These are phyloP conservation scores for Parasitella parasitica DNA, from an alignment of 371 early-diverging fungal genomes.

Conservation along the genomic window DNA sequence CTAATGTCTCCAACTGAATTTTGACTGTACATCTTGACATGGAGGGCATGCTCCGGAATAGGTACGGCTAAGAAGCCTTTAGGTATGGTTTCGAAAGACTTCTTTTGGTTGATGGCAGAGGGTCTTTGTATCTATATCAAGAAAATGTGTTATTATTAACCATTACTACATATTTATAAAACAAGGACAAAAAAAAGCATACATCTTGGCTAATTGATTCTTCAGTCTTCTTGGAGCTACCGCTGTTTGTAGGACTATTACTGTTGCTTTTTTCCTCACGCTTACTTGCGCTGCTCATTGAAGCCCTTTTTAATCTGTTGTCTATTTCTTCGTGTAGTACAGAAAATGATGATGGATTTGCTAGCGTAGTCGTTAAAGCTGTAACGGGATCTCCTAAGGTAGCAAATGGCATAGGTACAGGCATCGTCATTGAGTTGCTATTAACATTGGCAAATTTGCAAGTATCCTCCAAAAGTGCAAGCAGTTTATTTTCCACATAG, in stretches of 20 bases:
- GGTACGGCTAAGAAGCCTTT: constrained; percentile 38
- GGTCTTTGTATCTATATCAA: neutral
- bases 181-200: neutral
- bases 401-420: constrained; percentile 12
- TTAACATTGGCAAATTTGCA: constrained; percentile 35
- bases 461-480: constrained; percentile 35
- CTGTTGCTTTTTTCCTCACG: neutral
- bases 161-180: too few species aligned
- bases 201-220: neutral
- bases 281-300: neutral
- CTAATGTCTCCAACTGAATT: constrained; percentile 24
- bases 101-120: constrained; percentile 4
- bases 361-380: neutral
- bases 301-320: constrained; percentile 4
- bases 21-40: constrained; percentile 40
- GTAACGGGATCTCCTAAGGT: neutral
- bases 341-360: constrained; percentile 3
- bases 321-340: constrained; percentile 8
- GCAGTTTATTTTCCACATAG: constrained; percentile 47
- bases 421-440: constrained; percentile 1
- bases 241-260: neutral
- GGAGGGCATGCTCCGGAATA: constrained; percentile 32
- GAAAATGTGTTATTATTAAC: neutral
- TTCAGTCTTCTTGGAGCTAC: neutral
- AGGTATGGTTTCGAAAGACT: constrained; percentile 24